phyloP scores from a whole-genome alignment of 1,284 basidiomycete species.

The Puccinia horiana region DNA sequence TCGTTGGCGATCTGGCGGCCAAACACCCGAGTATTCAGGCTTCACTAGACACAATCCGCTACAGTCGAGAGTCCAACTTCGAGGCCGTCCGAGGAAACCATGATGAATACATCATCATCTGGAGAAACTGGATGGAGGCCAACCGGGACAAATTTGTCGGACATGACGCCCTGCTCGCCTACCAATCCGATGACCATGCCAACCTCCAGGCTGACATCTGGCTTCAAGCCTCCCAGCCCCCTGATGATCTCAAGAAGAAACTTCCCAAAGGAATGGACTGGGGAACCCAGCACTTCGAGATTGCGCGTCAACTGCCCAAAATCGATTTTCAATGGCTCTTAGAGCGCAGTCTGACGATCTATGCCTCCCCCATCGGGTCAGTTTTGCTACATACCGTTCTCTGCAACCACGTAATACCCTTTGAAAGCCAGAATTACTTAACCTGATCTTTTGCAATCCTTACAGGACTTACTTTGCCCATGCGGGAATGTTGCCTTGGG shows the following conservation, averaged over 20 bases:
- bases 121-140: constrained; percentile 47
- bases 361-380: constrained; percentile 26
- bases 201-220: constrained; percentile 19
- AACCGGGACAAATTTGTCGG: background rate
- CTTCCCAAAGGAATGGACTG: constrained; percentile 44
- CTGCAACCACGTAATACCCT: too few relatives aligned
- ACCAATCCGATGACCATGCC: background rate
- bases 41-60: constrained; percentile 35
- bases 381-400: too few relatives aligned
- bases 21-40: constrained; percentile 44
- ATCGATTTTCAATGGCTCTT: constrained; percentile 41
- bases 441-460: background rate
- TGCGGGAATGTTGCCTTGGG: constrained; percentile 47
- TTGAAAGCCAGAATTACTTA: background rate
- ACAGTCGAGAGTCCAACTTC: constrained; percentile 27
- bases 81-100: constrained; percentile 42
- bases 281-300: constrained; percentile 46
- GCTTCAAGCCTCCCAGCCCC: constrained; percentile 19
- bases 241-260: constrained; percentile 27
- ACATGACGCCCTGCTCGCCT: background rate
- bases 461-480: constrained; percentile 45
- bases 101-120: constrained; percentile 47
- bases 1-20: constrained; percentile 37
- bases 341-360: constrained; percentile 18
- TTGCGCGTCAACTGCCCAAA: constrained; percentile 33